Percentiles rank a stretch among this genome's conserved stretches.
Evolutionary conservation across 306 rosid species (phyloP).

Genomic region (Hippophae rhamnoides): DNA sequence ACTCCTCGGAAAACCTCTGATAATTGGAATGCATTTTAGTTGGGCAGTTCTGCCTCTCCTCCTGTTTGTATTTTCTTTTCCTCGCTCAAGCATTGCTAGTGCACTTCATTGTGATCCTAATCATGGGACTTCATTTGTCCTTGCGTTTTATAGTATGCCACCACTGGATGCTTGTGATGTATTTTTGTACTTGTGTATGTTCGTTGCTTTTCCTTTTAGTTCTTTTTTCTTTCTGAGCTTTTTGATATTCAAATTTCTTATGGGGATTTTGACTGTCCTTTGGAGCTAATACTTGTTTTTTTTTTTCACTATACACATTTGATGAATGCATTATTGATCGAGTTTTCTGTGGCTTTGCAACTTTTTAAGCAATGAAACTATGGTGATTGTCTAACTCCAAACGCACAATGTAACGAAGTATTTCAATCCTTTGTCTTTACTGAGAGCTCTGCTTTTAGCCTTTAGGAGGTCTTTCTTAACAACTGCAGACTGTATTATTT

Average conservation of each 20-base stretch:
- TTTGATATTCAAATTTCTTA: conserved; percentile 8
- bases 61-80: conserved; percentile 12
- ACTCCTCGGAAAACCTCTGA: conserved; percentile 28
- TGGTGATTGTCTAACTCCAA: not conserved
- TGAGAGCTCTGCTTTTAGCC: too few species aligned
- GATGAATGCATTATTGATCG: conserved; percentile 1
- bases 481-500: too few species aligned
- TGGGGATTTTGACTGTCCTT: conserved; percentile 8
- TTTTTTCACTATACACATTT: not conserved
- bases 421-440: too few species aligned
- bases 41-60: conserved; percentile 11
- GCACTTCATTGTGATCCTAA: conserved; percentile 20
- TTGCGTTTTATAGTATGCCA: conserved; percentile 22
- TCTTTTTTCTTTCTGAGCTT: conserved; percentile 8
- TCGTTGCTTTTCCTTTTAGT: not conserved
- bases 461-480: too few species aligned
- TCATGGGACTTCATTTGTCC: conserved; percentile 25
- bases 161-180: conserved; percentile 43
- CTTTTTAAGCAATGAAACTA: not conserved
- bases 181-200: conserved; percentile 47
- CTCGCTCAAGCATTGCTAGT: conserved; percentile 22
- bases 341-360: not conserved
- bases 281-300: not conserved
- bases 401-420: too few species aligned
- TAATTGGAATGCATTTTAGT: conserved; percentile 78